Evolutionary conservation across 2,329 filamentous ascomycete genomes (phyloP), one percentile per base, ranked within the genome.

Genomic region (Phoma sp.): DNA sequence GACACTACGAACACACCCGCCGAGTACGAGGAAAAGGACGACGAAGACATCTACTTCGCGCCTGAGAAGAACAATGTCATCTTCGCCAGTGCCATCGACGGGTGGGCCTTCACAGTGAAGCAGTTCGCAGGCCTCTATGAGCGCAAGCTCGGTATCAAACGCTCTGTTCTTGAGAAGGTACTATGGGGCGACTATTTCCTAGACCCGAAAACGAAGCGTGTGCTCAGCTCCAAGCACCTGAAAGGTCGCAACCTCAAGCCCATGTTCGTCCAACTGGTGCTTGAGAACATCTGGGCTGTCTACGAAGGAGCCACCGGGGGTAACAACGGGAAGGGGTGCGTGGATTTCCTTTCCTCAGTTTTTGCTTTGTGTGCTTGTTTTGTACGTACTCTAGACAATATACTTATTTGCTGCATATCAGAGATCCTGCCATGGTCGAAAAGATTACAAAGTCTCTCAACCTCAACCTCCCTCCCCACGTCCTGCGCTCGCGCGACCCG

Each of bases 61-160:
- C 95, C 95, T 0, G 95, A 99, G 71, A 96, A 93, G 76, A 97
- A 97, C 75, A 99, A 99, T 70, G 95, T 99, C 74, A 98, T 99
- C 60, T 99, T 99, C 74, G 92, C 91, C 79, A 98, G 93, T 72
- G 95, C 95, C 55, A 89, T 96, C 52, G 95, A 99, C 71, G 95
- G 95, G n/a, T 99, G 95, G 95, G 95, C 95, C 2, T 99, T 99
- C 68, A 99, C 95, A 0, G 88, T 96, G 44, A 86, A 92, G 45
- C 95, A 99, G 68, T 99, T 99, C 72, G 93, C 95, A 14, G 86
- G 86, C 33, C 79, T 98, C 25, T 99, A 98, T 70, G 93, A 98
- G 77, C 96, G 93, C 80, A 99, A 99, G 75, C 83, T 99, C 6
- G 93, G 95, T 11, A 96, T 98, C 75, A 98, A 96, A 77, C 85